Conservation (phyloP, 1,284 basidiomycete species). For the Heterobasidion irregulare region DNA sequence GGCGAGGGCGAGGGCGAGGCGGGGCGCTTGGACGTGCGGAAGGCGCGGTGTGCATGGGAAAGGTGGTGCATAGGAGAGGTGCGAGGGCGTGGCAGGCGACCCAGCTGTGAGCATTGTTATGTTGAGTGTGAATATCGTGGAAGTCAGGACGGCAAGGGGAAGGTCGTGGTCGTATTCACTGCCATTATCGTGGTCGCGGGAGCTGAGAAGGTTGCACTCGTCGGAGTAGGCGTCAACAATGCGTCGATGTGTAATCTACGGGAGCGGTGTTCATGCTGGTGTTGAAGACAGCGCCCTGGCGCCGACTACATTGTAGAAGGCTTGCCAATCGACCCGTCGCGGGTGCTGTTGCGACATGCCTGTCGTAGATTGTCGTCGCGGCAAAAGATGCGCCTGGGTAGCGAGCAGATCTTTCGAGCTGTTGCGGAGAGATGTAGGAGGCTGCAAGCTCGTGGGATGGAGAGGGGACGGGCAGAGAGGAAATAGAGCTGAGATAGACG, state of each 20-base stretch:
- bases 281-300: too few relatives aligned
- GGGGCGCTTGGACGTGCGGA: constrained; percentile 47
- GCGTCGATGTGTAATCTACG: constrained; percentile 8
- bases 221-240: too few relatives aligned
- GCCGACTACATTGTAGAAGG: too few relatives aligned
- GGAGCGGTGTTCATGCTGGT: not conserved
- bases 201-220: too few relatives aligned
- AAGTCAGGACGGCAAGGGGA: constrained; percentile 5
- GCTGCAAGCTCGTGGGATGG: constrained; percentile 62
- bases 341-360: constrained; percentile 1
- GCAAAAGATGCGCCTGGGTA: not conserved
- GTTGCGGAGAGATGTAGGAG: constrained; percentile 14
- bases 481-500: constrained; percentile 3
- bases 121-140: constrained; percentile 4
- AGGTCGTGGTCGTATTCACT: too few relatives aligned
- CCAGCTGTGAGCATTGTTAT: not conserved
- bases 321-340: too few relatives aligned
- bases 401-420: constrained; percentile 13
- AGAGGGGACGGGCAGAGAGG: constrained; percentile 56
- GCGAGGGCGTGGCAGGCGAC: not conserved
- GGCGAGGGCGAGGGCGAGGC: constrained; percentile 47
- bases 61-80: too few relatives aligned
- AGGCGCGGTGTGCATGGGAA: constrained; percentile 19
- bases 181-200: too few relatives aligned
- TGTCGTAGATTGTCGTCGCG: too few relatives aligned